Base-by-base conservation (phyloP, 2,329 filamentous ascomycete genomes). In the Cryoendolithus antarcticus region DNA sequence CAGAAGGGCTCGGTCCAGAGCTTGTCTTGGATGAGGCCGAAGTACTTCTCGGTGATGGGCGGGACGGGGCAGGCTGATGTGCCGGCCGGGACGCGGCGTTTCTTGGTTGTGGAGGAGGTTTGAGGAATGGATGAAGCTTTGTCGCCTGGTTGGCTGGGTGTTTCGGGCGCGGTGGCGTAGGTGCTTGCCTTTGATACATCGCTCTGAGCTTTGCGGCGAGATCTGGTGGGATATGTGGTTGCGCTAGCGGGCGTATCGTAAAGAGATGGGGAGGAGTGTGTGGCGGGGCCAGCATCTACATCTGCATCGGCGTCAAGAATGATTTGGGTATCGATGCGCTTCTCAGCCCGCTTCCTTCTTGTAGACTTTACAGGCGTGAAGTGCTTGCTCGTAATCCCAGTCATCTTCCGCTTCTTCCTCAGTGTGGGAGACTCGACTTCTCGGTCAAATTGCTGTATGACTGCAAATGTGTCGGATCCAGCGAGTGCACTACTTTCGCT, bases 21-120 rank as follows among this genome's bases (percentile, higher is more conserved):
- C 46, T 79, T 72, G 56, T 94, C 88, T 57, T 95, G 88, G 30
- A 94, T 76, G 2, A 95, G 70, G 0, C 86, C 86, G 54, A 93
- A 94, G 4, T 54, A 59, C 0, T 67, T 55, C 0, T 73, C 66
- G 5, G 71, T 68, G 28, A 86, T 72, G 0, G 77, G 72, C 0
- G 85, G 82, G 47, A 89, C 84, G 2, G 65, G 67, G 5, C 69
- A 62, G 43, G 62, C 66, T 3, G 70, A 72, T 7, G 62, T 48
- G 6, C 58, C 58, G 13, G 54, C 53, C 11, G 48, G 38, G 4
- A 42, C 40, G 12, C 46, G 47, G 6, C 45, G 38, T 32, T 43
- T 50, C 15, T 39, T 44, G 47, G 39, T 58, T 45, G 36, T 59
- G 51, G 37, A 51, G 49, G 28, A 46, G 38, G 42, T 55, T 9